A percentile compares a stretch with the other conserved stretches of the same genome.
Conservation (phyloP, 202 grass and related monocot genomes). For the Carex sylvatica region DNA sequence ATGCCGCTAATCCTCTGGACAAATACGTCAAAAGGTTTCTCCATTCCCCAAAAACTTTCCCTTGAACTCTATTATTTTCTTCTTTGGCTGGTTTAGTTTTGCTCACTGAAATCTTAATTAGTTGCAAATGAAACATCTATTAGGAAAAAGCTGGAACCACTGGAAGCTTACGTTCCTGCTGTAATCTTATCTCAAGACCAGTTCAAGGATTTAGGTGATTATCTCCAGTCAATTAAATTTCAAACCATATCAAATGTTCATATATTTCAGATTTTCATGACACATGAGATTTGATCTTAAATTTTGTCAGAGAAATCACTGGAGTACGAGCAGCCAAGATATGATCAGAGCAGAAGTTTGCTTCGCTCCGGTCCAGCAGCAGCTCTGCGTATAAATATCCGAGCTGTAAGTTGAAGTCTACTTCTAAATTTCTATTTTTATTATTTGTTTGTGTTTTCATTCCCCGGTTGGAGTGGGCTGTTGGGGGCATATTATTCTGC, state of each 20-base stretch:
- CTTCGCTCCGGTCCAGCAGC: constrained; percentile 77
- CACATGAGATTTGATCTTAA: not conserved
- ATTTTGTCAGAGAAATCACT: constrained; percentile 65
- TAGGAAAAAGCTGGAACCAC: constrained; percentile 92
- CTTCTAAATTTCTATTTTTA: not conserved
- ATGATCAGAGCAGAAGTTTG: constrained; percentile 63
- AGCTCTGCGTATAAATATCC: constrained; percentile 78
- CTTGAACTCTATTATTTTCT: not conserved
- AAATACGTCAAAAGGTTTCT: constrained; percentile 80
- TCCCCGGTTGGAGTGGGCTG: constrained; percentile 1
- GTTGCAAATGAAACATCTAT: not conserved
- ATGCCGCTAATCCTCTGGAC: constrained; percentile 57
- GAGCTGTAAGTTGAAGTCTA: constrained; percentile 49
- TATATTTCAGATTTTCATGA: constrained; percentile 7
- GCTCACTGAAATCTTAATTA: not conserved
- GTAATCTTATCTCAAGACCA: constrained; percentile 74
- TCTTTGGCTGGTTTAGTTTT: not conserved
- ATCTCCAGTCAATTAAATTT: not conserved
- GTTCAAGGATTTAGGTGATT: constrained; percentile 73
- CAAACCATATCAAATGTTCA: not conserved
- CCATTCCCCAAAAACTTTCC: not conserved
- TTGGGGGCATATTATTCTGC: constrained; percentile 14
- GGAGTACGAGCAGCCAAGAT: constrained; percentile 62
- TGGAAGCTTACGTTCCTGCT: constrained; percentile 79
- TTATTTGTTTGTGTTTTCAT: not conserved